These are phyloP conservation scores for Gregarina niphandrodes DNA, from an alignment of 169 alveolate species.

Conservation along the genomic window DNA sequence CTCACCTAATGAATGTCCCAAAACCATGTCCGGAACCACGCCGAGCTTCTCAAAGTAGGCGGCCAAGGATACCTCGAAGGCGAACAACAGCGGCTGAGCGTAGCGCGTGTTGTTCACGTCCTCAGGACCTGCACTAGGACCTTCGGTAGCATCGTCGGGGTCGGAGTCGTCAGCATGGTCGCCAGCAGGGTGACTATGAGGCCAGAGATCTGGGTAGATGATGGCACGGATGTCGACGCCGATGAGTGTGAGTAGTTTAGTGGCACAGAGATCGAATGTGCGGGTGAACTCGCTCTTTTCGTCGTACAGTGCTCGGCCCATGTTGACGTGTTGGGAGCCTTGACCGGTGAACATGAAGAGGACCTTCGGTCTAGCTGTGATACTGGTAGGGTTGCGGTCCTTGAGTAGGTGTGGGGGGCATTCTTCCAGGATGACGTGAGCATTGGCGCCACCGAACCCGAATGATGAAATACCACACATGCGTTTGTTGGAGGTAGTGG, in stretches of 20 bases:
- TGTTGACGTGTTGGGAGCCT: slow-evolving; percentile 22
- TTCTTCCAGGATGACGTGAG: slow-evolving; percentile 22
- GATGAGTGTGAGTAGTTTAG: background rate
- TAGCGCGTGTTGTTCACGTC: slow-evolving; percentile 16
- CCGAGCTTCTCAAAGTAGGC: background rate
- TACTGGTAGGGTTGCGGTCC: slow-evolving; percentile 4
- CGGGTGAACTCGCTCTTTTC: slow-evolving; percentile 12
- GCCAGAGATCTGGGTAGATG: no score
- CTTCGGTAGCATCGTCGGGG: background rate
- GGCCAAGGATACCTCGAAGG: slow-evolving; percentile 36
- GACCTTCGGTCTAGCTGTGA: slow-evolving; percentile 2
- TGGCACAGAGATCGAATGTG: slow-evolving; percentile 16
- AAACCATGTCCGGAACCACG: slow-evolving; percentile 17
- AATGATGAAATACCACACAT: slow-evolving; percentile 26
- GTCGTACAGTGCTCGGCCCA: slow-evolving; percentile 26
- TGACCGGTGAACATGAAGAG: slow-evolving; percentile 32
- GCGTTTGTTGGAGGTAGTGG: background rate
- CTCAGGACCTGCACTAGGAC: no score
- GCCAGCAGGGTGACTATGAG: no score
- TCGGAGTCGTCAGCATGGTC: slow-evolving; percentile 2
- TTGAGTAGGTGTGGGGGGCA: background rate
- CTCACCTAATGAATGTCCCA: slow-evolving; percentile 34
- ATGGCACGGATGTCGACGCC: slow-evolving; percentile 1
- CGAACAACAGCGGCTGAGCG: slow-evolving; percentile 39
- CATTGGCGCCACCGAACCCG: slow-evolving; percentile 37